phyloP scores from a whole-genome alignment of 495 filamentous ascomycete genomes.

The Penicillium lividum region DNA sequence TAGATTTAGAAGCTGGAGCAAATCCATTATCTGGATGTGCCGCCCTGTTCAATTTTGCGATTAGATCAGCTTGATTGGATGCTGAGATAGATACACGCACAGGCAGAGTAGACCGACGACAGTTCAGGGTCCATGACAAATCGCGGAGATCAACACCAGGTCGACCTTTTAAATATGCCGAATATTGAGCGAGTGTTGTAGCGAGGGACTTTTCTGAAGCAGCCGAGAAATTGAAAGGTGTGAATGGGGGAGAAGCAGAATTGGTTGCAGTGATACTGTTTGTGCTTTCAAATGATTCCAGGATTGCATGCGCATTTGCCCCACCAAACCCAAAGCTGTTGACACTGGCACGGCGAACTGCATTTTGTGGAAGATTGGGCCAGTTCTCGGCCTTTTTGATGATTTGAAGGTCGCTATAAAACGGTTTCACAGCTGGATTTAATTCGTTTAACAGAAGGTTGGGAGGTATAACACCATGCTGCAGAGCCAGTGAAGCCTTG shows the following conservation, averaged over 20 bases:
- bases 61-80: slow-evolving; percentile 14
- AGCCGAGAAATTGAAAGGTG: slow-evolving; percentile 32
- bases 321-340: slow-evolving; percentile 64
- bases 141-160: slow-evolving; percentile 12
- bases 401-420: slow-evolving; percentile 38
- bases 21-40: slow-evolving; percentile 8
- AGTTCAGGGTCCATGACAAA: slow-evolving; percentile 31
- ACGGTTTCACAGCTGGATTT: slow-evolving; percentile 30
- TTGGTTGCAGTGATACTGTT: background rate
- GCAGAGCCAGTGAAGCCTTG: slow-evolving; percentile 43
- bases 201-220: slow-evolving; percentile 25
- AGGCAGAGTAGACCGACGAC: slow-evolving; percentile 20
- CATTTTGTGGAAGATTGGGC: slow-evolving; percentile 5
- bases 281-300: slow-evolving; percentile 41
- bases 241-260: background rate
- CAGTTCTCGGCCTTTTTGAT: slow-evolving; percentile 14
- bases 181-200: slow-evolving; percentile 17
- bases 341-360: slow-evolving; percentile 35
- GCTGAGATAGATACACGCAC: slow-evolving; percentile 22
- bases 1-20: slow-evolving; percentile 8
- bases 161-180: slow-evolving; percentile 19
- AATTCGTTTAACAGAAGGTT: slow-evolving; percentile 58
- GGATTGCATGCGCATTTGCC: slow-evolving; percentile 62
- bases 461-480: slow-evolving; percentile 53
- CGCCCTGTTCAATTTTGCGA: slow-evolving; percentile 9